These are phyloP conservation scores for Gaeumannomyces tritici DNA, from an alignment of 2,329 filamentous ascomycete genomes.

Conservation along the genomic window DNA sequence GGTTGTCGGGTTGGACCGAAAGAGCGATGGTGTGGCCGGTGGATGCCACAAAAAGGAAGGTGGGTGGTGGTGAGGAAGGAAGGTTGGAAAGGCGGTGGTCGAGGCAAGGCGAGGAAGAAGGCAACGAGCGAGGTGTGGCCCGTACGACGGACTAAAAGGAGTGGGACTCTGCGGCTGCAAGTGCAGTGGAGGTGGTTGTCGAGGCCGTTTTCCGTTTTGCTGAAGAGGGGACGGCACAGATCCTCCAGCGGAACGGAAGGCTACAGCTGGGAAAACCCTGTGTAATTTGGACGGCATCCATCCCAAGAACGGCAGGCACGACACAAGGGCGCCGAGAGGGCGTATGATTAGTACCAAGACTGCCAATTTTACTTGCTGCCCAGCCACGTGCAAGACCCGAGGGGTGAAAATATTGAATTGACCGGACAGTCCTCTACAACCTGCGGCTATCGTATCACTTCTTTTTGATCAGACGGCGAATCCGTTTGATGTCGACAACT, in stretches of 20 bases:
- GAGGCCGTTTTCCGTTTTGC: not conserved
- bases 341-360: conserved; percentile 1
- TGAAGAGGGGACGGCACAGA: not conserved
- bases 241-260: not conserved
- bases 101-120: not conserved
- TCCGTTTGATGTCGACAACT: not conserved
- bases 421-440: too few relatives aligned
- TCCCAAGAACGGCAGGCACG: not conserved
- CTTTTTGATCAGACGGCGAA: not conserved
- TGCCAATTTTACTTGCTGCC: not conserved
- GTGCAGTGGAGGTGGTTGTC: too few relatives aligned
- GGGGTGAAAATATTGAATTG: not conserved
- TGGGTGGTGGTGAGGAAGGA: conserved; percentile 1
- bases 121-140: not conserved
- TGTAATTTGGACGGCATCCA: not conserved
- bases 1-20: not conserved
- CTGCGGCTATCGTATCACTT: not conserved
- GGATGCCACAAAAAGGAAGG: conserved; percentile 7
- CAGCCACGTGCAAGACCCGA: not conserved
- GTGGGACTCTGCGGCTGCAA: not conserved
- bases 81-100: not conserved
- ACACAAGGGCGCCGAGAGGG: not conserved
- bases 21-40: not conserved
- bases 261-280: not conserved
- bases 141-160: not conserved